Conservation (phyloP, 2,329 filamentous ascomycete genomes). For the Fonsecaea multimorphosa region DNA sequence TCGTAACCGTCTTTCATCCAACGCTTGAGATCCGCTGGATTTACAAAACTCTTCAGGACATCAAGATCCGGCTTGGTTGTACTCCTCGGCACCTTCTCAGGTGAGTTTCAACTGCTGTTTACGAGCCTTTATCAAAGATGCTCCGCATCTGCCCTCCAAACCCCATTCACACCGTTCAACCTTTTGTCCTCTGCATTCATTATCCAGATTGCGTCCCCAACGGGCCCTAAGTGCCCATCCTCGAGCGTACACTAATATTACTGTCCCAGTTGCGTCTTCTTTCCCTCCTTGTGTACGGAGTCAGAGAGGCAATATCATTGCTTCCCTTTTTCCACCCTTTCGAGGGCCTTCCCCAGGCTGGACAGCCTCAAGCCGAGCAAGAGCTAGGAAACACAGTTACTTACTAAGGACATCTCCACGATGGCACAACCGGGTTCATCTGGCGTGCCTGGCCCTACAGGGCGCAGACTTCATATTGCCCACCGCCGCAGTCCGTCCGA, state of each 20-base stretch:
- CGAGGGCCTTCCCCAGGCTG: slow-evolving; percentile 3
- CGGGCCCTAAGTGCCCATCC: background rate
- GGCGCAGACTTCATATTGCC: slow-evolving; percentile 93
- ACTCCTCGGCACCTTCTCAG: background rate
- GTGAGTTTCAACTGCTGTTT: slow-evolving; percentile 12
- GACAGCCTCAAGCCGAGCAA: slow-evolving; percentile 10
- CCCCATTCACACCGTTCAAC: background rate
- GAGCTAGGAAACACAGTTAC: slow-evolving; percentile 21
- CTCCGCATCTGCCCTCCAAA: background rate
- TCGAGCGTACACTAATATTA: background rate
- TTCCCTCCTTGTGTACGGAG: slow-evolving; percentile 47
- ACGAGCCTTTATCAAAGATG: slow-evolving; percentile 1
- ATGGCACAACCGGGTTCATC: slow-evolving; percentile 71
- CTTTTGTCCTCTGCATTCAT: background rate
- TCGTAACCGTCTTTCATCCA: slow-evolving; percentile 20
- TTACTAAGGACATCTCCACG: slow-evolving; percentile 31
- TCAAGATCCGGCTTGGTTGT: slow-evolving; percentile 12
- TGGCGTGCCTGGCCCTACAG: slow-evolving; percentile 70
- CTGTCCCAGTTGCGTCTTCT: slow-evolving; percentile 34
- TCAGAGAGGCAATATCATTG: slow-evolving; percentile 5
- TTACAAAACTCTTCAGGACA: slow-evolving; percentile 14
- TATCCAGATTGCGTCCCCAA: background rate
- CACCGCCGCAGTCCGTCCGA: slow-evolving; percentile 97
- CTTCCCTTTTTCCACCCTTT: slow-evolving; percentile 5
- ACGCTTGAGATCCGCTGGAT: slow-evolving; percentile 18